Evolutionary conservation across 1,284 basidiomycete species (phyloP).

Genomic region (Athelia sp.): DNA sequence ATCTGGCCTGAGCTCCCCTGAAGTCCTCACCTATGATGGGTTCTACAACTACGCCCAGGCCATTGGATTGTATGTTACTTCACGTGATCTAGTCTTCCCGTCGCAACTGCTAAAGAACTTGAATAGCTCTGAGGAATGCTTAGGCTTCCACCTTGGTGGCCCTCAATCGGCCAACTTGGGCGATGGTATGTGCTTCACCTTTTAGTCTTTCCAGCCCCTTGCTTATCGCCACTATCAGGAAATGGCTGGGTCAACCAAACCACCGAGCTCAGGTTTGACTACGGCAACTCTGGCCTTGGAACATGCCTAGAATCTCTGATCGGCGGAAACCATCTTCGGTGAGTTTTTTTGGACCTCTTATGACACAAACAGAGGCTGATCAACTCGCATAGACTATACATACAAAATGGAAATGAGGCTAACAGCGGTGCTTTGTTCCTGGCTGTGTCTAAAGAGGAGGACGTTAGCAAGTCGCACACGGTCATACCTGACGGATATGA

Average conservation of each 20-base stretch:
- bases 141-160: slow-evolving; percentile 54
- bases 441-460: slow-evolving; percentile 59
- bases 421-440: slow-evolving; percentile 60
- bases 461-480: slow-evolving; percentile 38
- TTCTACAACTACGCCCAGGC: slow-evolving; percentile 55
- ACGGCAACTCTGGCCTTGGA: slow-evolving; percentile 37
- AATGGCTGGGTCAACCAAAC: slow-evolving; percentile 40
- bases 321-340: slow-evolving; percentile 58
- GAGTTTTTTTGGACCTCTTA: slow-evolving; percentile 24
- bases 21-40: slow-evolving; percentile 50
- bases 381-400: slow-evolving; percentile 34
- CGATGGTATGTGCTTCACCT: no score
- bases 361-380: background rate
- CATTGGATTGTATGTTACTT: slow-evolving; percentile 49
- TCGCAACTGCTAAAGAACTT: background rate
- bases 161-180: slow-evolving; percentile 60
- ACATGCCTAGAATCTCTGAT: slow-evolving; percentile 60
- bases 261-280: slow-evolving; percentile 59
- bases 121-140: slow-evolving; percentile 57
- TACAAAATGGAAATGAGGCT: slow-evolving; percentile 52
- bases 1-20: slow-evolving; percentile 50
- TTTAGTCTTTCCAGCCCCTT: no score
- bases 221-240: no score
- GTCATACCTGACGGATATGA: slow-evolving; percentile 54
- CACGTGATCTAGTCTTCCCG: background rate